Conservation (phyloP, 2,329 filamentous ascomycete species). For the Trichoderma sp. region DNA sequence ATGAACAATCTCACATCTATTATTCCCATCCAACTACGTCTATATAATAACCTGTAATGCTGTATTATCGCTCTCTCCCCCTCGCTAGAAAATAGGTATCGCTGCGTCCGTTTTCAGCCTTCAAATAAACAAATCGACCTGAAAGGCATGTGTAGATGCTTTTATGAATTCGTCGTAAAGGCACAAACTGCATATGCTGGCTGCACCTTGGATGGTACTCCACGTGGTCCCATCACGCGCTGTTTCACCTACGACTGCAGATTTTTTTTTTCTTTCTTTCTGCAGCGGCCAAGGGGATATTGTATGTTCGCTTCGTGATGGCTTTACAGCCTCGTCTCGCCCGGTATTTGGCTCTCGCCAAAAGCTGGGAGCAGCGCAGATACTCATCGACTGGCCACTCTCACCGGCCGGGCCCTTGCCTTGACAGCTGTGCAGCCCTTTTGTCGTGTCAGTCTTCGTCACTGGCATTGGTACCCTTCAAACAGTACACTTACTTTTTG, state of each 20-base stretch:
- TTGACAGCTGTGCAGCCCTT: not conserved
- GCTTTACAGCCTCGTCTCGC: not conserved
- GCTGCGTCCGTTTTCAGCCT: not conserved
- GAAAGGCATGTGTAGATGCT: not conserved
- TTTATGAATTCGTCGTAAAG: not conserved
- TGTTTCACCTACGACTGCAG: not conserved
- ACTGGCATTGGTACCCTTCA: accelerated
- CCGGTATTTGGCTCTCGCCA: not conserved
- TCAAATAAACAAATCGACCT: not conserved
- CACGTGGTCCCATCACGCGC: not conserved
- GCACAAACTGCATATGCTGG: not conserved
- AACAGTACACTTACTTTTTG: conserved; percentile 38
- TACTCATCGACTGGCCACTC: not conserved
- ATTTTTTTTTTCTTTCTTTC: not conserved
- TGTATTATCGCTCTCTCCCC: not conserved
- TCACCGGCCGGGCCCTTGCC: not conserved
- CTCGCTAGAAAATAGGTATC: not conserved
- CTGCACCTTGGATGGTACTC: not conserved
- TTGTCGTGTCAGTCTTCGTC: not conserved
- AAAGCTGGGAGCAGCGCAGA: not conserved
- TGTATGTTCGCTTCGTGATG: not conserved
- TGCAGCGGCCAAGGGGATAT: not conserved
- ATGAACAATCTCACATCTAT: conserved; percentile 30
- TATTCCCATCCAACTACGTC: conserved; percentile 5
- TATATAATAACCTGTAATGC: not conserved